Evolutionary conservation across 768 basidiomycete species (phyloP).

Genomic region (Dacryopinax primogenitus): DNA sequence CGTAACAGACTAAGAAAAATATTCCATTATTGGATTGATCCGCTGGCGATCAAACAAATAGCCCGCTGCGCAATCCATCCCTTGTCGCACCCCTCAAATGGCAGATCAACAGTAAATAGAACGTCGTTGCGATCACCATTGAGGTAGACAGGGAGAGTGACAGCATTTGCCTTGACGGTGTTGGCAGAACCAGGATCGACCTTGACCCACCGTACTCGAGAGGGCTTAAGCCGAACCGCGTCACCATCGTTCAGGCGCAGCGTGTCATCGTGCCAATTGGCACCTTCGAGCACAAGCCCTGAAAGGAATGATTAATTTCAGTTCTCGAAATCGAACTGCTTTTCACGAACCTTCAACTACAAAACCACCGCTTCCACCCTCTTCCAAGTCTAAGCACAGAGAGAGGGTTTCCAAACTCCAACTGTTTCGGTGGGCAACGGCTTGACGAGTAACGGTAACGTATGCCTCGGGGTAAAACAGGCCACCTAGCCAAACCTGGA

Average conservation of each 20-base stretch:
- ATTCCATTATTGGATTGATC: too few species aligned
- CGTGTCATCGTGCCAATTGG: constrained; percentile 53
- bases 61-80: constrained; percentile 73
- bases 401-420: constrained; percentile 86
- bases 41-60: constrained; percentile 77
- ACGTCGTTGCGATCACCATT: constrained; percentile 82
- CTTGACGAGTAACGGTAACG: constrained; percentile 87
- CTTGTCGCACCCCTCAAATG: constrained; percentile 54
- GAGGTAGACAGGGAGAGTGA: constrained; percentile 84
- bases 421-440: constrained; percentile 82
- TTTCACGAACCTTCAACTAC: constrained; percentile 65
- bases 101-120: constrained; percentile 76
- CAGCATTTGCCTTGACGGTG: constrained; percentile 26
- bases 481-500: constrained; percentile 85
- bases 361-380: constrained; percentile 66
- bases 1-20: too few species aligned
- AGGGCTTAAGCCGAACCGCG: constrained; percentile 60
- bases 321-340: background rate
- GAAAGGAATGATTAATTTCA: constrained; percentile 8
- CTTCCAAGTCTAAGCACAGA: constrained; percentile 68
- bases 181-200: constrained; percentile 32
- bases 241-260: constrained; percentile 79
- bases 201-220: constrained; percentile 81
- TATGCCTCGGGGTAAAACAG: constrained; percentile 96
- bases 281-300: constrained; percentile 85